Evolutionary conservation across 139 green algal species (phyloP).

Genomic region (Chlorella ohadii): DNA sequence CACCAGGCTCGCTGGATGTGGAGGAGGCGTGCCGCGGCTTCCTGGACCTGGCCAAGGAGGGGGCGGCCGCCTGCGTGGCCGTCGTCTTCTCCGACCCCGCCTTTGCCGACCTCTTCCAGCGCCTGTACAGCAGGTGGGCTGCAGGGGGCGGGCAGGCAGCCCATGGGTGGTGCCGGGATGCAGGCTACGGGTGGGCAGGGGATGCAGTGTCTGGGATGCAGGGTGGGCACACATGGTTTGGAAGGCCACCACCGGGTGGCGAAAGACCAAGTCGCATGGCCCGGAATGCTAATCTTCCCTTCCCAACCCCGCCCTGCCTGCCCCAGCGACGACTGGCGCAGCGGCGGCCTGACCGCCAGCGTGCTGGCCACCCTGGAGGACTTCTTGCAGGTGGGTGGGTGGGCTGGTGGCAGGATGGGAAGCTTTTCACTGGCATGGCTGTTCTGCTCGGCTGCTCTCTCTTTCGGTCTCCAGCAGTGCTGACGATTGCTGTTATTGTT

Average conservation of each 20-base stretch:
- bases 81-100: constrained; percentile 53
- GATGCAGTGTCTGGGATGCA: too few species aligned
- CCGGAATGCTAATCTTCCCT: too few species aligned
- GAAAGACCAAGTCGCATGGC: too few species aligned
- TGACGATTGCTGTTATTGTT: too few species aligned
- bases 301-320: background rate
- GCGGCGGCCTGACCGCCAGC: constrained; percentile 57
- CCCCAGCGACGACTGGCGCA: constrained; percentile 58
- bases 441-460: too few species aligned
- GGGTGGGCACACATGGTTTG: too few species aligned
- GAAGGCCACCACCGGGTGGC: too few species aligned
- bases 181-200: too few species aligned
- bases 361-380: constrained; percentile 85
- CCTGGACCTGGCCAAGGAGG: constrained; percentile 70
- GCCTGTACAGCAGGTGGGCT: constrained; percentile 34
- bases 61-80: constrained; percentile 41
- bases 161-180: too few species aligned
- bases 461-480: too few species aligned
- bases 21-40: constrained; percentile 76
- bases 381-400: constrained; percentile 55
- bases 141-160: background rate
- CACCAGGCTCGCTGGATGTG: constrained; percentile 59
- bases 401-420: too few species aligned
- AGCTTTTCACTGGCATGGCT: too few species aligned
- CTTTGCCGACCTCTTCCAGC: constrained; percentile 55